These are phyloP conservation scores for Fusarium hostae DNA, from an alignment of 2,329 filamentous ascomycete species.

Conservation along the genomic window DNA sequence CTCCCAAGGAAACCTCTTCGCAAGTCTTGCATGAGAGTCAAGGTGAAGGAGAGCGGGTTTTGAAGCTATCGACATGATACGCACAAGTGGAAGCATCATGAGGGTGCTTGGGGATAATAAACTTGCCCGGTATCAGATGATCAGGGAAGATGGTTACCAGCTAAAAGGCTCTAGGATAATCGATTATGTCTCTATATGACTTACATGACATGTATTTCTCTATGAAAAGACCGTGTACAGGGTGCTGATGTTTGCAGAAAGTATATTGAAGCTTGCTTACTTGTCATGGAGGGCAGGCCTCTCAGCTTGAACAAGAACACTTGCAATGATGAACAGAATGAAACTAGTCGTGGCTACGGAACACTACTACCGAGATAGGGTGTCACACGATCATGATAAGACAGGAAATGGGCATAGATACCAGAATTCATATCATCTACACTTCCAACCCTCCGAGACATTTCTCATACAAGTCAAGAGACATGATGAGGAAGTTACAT, in stretches of 20 bases:
- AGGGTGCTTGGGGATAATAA: neutral
- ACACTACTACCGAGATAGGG: neutral
- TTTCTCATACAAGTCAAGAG: neutral
- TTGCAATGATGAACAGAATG: neutral
- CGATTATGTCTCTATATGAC: neutral
- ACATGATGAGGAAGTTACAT: neutral
- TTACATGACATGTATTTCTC: neutral
- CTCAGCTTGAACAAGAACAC: neutral
- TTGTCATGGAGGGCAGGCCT: neutral
- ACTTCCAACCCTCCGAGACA: neutral
- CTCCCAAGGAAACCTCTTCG: slow-evolving; percentile 4
- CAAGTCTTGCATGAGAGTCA: slow-evolving; percentile 20
- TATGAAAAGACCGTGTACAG: too few relatives aligned
- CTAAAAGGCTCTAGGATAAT: neutral
- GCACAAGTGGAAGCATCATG: neutral
- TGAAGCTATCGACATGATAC: neutral
- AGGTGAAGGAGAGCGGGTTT: neutral
- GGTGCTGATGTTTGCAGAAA: neutral
- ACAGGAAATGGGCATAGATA: neutral
- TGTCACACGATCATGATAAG: neutral
- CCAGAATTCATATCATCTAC: too few relatives aligned
- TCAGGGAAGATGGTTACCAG: too few relatives aligned
- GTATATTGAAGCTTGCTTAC: neutral
- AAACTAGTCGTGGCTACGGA: neutral
- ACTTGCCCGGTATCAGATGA: neutral